These are phyloP conservation scores for Backusella parvicylindrica DNA, from an alignment of 192 early-diverging fungal species.

Conservation along the genomic window DNA sequence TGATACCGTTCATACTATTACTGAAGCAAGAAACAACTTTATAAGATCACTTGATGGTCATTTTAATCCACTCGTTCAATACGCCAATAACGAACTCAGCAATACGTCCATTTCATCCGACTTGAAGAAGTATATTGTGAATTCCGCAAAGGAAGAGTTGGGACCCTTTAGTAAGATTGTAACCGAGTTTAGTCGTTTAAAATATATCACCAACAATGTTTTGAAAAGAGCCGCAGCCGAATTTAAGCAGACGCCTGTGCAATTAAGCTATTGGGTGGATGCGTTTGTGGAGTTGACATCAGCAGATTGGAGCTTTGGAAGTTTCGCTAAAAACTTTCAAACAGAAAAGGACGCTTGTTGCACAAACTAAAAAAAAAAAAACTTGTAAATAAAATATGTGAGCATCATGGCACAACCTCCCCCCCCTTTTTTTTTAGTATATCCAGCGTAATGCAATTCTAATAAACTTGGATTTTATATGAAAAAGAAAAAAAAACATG, in stretches of 20 bases:
- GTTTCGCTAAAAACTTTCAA: neutral
- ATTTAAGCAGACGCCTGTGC: neutral
- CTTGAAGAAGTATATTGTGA: neutral
- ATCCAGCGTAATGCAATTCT: neutral
- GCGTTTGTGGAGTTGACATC: neutral
- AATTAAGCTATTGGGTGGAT: neutral
- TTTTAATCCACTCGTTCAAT: neutral
- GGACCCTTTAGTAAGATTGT: neutral
- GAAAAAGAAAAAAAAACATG: neutral
- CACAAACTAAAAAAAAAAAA: neutral
- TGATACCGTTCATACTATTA: neutral
- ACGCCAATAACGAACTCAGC: neutral
- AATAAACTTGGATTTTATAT: neutral
- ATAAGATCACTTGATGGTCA: neutral
- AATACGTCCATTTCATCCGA: neutral
- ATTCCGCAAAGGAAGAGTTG: neutral
- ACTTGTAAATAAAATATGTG: neutral
- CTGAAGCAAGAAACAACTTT: neutral
- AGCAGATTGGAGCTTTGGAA: neutral
- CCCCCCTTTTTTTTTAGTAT: too few relatives aligned
- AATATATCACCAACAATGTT: neutral
- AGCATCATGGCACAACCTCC: neutral
- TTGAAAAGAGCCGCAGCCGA: neutral
- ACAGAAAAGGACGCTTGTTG: neutral
- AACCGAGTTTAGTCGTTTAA: neutral